Evolutionary conservation across 805 yeast genomes (phyloP), one percentile per base, ranked within the genome.

Genomic region (Schwanniomyces vanrijiae): DNA sequence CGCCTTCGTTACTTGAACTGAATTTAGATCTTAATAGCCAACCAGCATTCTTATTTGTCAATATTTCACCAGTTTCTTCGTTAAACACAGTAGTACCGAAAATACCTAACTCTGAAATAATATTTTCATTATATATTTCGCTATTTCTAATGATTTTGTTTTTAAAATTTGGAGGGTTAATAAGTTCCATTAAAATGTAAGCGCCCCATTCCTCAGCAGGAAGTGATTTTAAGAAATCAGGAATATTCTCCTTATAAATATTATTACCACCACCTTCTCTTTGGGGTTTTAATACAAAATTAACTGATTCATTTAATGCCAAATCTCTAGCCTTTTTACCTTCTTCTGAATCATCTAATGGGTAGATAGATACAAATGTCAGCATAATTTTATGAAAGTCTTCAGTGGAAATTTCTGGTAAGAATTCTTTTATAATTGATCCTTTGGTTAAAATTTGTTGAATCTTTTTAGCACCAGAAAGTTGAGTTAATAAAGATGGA

Each of bases 231-330:
- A 94, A 68, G 59, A 89, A 92, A 0, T 52, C 71, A 1, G 97
- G 96, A 48, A 94, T 94, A 56, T 89, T 87, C 31, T 82, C 81
- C 59, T 88, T 88, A 68, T 94, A 94, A 45, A 94, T 80, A 63
- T 94, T 94, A 65, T 94, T 90, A 16, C 99, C 99, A 40, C 99
- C 99, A 34, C 99, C 99, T 73, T 94, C 99, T 71, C 99, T 81
- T 68, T 94, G 99, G 3, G 99, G 99, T 61, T 94, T 94, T 56
- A 94, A 75, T 1, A 94, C 99, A 62, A 73, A 94, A 20, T 77
- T 75, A 45, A 80, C 81, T 0, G 97, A 92, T 2, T 65, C 50
- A 51, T 80, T 82, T 40, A 85, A 70, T 1, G 96, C 96, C 39
- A 88, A 65, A 49, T 77, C 68, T 48, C 79, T 81, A 4, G 94